Base-by-base conservation (phyloP, 2,329 filamentous ascomycete species). In the Seiridium unicorne region DNA sequence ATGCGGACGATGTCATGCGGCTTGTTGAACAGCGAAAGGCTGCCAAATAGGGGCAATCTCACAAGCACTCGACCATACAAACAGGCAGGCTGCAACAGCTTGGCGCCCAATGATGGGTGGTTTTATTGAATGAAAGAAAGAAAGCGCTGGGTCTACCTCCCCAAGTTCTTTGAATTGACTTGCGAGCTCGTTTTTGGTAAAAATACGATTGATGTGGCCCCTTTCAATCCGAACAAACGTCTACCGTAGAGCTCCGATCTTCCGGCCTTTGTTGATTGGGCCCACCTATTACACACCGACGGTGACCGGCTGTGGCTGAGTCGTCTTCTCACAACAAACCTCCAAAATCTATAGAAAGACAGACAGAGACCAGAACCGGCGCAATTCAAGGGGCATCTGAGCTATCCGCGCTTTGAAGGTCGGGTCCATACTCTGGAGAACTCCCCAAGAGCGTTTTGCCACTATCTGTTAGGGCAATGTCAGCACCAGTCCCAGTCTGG, bases 1-100 rank as follows among this genome's bases (percentile, higher is more conserved):
- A 82, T 74, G 90, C 87, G 11, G 84, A 84, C 4, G 92, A 96
- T 79, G 91, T 97, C 58, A 77, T 96, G 80, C 85, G 85, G 60
- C 90, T 92, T 35, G 84, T 97, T 68, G 90, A 95, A 70, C 77
- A 81, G 68, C 78, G 80, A 51, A 83, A 82, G 59, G 72, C 70
- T 38, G 72, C 68, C 1, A 69, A 68, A 42, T 71, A 66, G 51
- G 38, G 34, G 51, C 11, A 53, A 5, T 18, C n/a, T 18, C 5
- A 9, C n/a, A 9, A 34, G 36, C 9, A 35, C 18, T 46, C 18
- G 26, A 40, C 35, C 9, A 26, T 26, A 9, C 31, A 40, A n/a
- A 10, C 34, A 42, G 13, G 2, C 13, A 13, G 7, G 13, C 38
- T 42, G 7, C 13, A 13, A 42, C 38, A 42, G 13, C 38, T 42